A percentile compares a stretch with the other conserved stretches of the same genome.
Evolutionary conservation across 75 land plant genomes (phyloP).

Genomic region (Pinus tabuliformis): DNA sequence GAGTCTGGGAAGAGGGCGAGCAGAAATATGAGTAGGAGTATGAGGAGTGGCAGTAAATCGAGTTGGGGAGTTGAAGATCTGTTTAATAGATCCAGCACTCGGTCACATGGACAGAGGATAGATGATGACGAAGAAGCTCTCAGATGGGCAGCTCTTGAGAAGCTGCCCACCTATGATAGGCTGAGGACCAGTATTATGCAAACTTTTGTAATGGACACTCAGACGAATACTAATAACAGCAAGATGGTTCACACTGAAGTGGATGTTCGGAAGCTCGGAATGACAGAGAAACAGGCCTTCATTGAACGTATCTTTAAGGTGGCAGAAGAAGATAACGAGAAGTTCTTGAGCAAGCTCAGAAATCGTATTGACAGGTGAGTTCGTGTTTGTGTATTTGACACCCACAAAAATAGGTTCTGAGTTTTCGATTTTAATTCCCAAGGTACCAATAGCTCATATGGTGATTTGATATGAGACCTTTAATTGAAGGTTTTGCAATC

Average conservation of each 20-base stretch:
- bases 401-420: too few species aligned
- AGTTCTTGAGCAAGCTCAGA: conserved; percentile 55
- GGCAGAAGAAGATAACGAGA: conserved; percentile 89
- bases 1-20: too few species aligned
- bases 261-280: conserved; percentile 59
- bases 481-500: not conserved
- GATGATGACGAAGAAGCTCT: conserved; percentile 20
- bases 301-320: conserved; percentile 69
- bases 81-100: too few species aligned
- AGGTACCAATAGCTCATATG: not conserved
- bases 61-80: too few species aligned
- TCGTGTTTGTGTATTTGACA: not conserved
- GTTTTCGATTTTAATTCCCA: not conserved
- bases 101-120: too few species aligned
- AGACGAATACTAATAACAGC: not conserved
- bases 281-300: conserved; percentile 49
- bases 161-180: conserved; percentile 19
- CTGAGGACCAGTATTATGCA: not conserved
- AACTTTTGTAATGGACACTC: not conserved
- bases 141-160: conserved; percentile 22
- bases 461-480: not conserved
- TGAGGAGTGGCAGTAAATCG: too few species aligned
- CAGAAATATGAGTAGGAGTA: too few species aligned
- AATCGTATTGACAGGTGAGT: conserved; percentile 73
- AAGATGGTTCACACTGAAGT: conserved; percentile 47